Conservation (phyloP, 1,284 basidiomycete genomes). For the Austroboletus niveus region DNA sequence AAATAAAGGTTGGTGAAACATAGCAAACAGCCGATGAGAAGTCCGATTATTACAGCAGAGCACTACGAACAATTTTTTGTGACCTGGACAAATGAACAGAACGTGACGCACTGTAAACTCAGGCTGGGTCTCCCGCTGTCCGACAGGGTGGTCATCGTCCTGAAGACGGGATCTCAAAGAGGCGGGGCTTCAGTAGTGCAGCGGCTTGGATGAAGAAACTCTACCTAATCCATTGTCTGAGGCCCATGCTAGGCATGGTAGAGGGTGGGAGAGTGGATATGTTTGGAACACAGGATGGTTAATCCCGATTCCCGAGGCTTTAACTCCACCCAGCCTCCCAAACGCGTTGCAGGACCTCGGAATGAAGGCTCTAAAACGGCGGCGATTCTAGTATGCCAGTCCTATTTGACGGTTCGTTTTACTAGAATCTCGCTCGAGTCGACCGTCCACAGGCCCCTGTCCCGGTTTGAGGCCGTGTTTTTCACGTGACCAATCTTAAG, state of each 20-base stretch:
- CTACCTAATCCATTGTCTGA: constrained; percentile 27
- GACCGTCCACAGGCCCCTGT: background rate
- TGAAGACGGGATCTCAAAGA: constrained; percentile 8
- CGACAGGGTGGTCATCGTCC: background rate
- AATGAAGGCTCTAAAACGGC: no score
- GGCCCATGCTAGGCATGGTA: constrained; percentile 9
- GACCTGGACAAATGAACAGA: background rate
- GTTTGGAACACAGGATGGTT: no score
- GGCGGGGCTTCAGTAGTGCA: background rate
- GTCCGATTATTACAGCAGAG: constrained; percentile 54
- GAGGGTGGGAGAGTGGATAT: background rate
- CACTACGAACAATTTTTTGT: constrained; percentile 20
- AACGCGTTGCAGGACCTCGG: no score
- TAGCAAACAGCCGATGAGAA: constrained; percentile 69
- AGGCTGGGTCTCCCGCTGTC: constrained; percentile 12
- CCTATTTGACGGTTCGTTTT: background rate
- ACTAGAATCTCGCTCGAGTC: no score
- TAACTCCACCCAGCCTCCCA: no score
- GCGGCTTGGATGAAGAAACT: background rate
- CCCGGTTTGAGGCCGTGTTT: constrained; percentile 11
- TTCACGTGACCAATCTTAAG: constrained; percentile 30
- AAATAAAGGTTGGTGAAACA: constrained; percentile 80
- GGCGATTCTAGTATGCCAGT: no score
- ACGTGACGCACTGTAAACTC: constrained; percentile 30
- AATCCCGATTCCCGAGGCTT: no score